Evolutionary conservation across 371 early-diverging fungal species (phyloP).

Genomic region (Enteropsectra breve): DNA sequence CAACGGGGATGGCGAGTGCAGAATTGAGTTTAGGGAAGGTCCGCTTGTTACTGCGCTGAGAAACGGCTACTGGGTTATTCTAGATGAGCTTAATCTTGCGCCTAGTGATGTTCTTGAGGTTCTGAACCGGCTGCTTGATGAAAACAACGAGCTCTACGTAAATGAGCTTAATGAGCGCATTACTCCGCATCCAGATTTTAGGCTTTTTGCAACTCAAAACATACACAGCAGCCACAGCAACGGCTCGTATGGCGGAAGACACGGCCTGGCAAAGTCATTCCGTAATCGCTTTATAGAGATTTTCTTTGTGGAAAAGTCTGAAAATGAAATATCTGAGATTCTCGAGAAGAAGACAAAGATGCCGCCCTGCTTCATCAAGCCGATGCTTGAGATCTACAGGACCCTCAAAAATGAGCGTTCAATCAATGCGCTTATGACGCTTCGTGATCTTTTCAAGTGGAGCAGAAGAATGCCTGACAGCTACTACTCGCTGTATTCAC

Average conservation of each 20-base stretch:
- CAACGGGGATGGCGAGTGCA: neutral
- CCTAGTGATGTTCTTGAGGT: conserved; percentile 97
- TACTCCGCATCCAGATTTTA: conserved; percentile 84
- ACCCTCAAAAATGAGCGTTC: conserved; percentile 60
- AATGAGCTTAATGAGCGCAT: conserved; percentile 88
- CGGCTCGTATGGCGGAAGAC: conserved; percentile 94
- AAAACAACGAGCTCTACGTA: conserved; percentile 88
- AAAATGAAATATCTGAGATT: conserved; percentile 40
- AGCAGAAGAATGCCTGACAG: conserved; percentile 69
- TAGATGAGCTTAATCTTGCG: conserved; percentile 98
- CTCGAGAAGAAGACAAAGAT: conserved; percentile 23
- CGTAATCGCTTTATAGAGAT: conserved; percentile 86
- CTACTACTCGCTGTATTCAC: conserved; percentile 70
- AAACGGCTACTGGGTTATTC: conserved; percentile 93
- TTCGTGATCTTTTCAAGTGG: conserved; percentile 96
- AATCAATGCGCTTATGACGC: conserved; percentile 73
- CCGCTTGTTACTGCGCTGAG: conserved; percentile 82
- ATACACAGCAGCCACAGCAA: too few species aligned
- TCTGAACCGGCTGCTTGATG: conserved; percentile 92
- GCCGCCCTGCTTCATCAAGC: conserved; percentile 52
- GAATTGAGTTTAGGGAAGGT: conserved; percentile 77
- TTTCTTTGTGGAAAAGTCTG: conserved; percentile 36
- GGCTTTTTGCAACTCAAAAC: conserved; percentile 98
- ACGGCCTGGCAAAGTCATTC: conserved; percentile 92
- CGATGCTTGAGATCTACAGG: conserved; percentile 74